phyloP scores from a whole-genome alignment of 2,329 filamentous ascomycete genomes.

The Dryadomyces quercus-mongolicae region DNA sequence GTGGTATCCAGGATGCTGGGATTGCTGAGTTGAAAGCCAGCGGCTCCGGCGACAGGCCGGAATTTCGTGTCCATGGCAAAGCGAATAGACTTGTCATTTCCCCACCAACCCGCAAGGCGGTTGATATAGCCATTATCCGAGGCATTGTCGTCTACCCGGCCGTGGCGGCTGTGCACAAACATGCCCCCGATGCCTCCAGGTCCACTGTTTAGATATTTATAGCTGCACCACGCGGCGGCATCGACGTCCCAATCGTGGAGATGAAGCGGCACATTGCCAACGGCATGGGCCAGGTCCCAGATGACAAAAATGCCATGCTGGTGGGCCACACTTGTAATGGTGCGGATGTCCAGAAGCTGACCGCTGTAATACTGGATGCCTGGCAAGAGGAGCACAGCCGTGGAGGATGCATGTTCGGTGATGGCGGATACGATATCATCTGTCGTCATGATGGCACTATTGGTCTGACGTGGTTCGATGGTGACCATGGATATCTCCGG shows the following conservation, averaged over 20 bases:
- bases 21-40: conserved; percentile 75
- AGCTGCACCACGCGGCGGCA: conserved; percentile 90
- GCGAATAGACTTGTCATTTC: conserved; percentile 61
- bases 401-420: conserved; percentile 57
- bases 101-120: conserved; percentile 77
- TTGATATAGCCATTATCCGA: conserved; percentile 36
- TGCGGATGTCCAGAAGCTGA: conserved; percentile 71
- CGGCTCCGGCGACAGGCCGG: conserved; percentile 63
- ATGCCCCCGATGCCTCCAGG: conserved; percentile 73
- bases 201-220: conserved; percentile 86
- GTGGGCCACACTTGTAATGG: conserved; percentile 65
- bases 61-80: conserved; percentile 80
- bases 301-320: conserved; percentile 40
- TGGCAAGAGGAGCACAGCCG: conserved; percentile 67
- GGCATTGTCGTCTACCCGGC: conserved; percentile 31
- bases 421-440: conserved; percentile 61
- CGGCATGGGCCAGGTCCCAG: conserved; percentile 54
- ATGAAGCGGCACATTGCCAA: conserved; percentile 66
- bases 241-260: conserved; percentile 87
- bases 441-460: conserved; percentile 51
- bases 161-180: conserved; percentile 70
- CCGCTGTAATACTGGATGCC: conserved; percentile 90
- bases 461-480: conserved; percentile 45
- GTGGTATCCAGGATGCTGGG: conserved; percentile 69
- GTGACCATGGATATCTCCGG: conserved; percentile 60